A percentile compares a stretch with the other conserved stretches of the same genome.
These are phyloP conservation scores for Metschnikowia matae DNA, from an alignment of 805 yeast species.

Conservation along the genomic window DNA sequence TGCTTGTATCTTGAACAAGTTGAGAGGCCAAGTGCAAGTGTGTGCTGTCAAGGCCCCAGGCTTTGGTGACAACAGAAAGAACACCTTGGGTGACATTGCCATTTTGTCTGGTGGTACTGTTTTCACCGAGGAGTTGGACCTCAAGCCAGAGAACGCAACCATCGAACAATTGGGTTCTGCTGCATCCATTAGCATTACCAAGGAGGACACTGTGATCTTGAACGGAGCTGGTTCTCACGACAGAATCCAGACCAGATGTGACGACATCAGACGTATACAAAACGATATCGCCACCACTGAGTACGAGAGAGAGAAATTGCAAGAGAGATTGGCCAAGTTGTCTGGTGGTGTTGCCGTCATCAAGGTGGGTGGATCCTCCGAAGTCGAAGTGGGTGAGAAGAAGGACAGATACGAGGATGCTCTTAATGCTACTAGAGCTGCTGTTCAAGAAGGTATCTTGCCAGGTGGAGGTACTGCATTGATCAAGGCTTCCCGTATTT, in stretches of 20 bases:
- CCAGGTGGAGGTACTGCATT: constrained; percentile 99
- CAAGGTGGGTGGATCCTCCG: constrained; percentile 95
- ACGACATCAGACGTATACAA: constrained; percentile 82
- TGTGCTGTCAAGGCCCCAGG: constrained; percentile 99
- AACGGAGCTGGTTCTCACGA: constrained; percentile 91
- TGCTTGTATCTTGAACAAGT: constrained; percentile 93
- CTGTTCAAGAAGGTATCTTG: constrained; percentile 95
- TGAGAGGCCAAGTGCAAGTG: constrained; percentile 97
- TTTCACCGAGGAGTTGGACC: constrained; percentile 88
- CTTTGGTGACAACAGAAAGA: constrained; percentile 97
- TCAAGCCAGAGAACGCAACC: constrained; percentile 93
- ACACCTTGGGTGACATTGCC: constrained; percentile 93
- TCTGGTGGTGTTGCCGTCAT: constrained; percentile 98
- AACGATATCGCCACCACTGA: constrained; percentile 73
- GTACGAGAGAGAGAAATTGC: constrained; percentile 94
- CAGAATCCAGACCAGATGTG: constrained; percentile 78
- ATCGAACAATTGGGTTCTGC: constrained; percentile 85
- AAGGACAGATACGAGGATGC: constrained; percentile 99
- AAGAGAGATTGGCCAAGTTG: constrained; percentile 94
- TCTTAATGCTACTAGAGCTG: constrained; percentile 97
- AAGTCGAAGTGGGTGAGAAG: constrained; percentile 98
- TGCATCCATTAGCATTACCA: constrained; percentile 87
- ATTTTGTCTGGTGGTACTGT: constrained; percentile 91
- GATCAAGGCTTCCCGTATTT: constrained; percentile 78
- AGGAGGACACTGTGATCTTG: constrained; percentile 90